Evolutionary conservation across 371 early-diverging fungal species (phyloP), one percentile per base, ranked within the genome.

Genomic region (Umbelopsis sp.): DNA sequence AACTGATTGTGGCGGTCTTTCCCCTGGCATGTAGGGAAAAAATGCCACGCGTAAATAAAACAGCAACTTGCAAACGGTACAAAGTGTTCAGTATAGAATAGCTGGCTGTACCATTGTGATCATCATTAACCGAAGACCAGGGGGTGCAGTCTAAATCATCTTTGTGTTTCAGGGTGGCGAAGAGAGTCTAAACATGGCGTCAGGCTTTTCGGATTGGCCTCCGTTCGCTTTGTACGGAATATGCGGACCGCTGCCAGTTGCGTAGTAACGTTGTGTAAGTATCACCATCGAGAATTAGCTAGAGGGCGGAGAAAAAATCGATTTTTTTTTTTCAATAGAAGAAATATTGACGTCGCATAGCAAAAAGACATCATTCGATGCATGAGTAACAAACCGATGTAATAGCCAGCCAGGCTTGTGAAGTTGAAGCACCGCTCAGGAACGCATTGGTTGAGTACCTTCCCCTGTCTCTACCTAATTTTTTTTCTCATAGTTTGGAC

Each of bases 131-230:
- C 29, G 57, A 37, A 25, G 16, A 29, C n/a, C 18, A 57, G 35
- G 57, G 57, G 35, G 57, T 7, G 29, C 29, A 35, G 57, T 57
- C 32, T 57, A 25, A 35, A 57, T 57, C 57, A 11, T 37, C 18
- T 57, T 22, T 14, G 57, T 35, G 57, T 57, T 57, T 57, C 57
- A 57, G 57, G 57, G 57, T 57, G 57, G 57, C 57, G 57, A 57
- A 53, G 29, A 25, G 35, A 35, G 29, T 18, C 57, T 35, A 57
- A 57, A 35, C 57, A 35, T 57, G 57, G 57, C 57, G 57, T 57
- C 57, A 57, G 32, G 35, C 11, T 10, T 57, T 35, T n/a, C 35
- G 57, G n/a, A 29, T 29, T 35, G 29, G 35, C 57, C 0, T 25
- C 57, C 57, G 57, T 57, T 35, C 35, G 35, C 35, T 35, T 53